phyloP scores from a whole-genome alignment of 202 grass and related monocot species.

The Carex sylvatica region DNA sequence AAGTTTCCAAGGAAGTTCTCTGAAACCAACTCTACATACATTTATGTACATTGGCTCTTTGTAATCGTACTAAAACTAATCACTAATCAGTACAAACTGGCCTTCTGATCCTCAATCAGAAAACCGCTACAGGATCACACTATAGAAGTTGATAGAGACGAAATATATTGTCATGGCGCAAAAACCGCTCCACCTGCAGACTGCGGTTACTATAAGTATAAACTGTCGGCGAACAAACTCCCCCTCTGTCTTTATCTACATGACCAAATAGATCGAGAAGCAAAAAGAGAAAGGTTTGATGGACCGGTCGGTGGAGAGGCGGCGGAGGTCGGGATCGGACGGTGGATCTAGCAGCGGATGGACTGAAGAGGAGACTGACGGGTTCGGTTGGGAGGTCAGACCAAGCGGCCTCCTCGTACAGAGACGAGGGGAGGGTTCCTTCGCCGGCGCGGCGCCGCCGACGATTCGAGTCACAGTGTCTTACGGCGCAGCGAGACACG shows the following conservation, averaged over 20 bases:
- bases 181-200: background rate
- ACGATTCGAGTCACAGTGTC: constrained; percentile 63
- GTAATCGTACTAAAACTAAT: no score
- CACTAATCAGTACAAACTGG: background rate
- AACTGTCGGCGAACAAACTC: constrained; percentile 32
- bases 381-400: constrained; percentile 63
- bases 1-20: background rate
- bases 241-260: constrained; percentile 3
- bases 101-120: background rate
- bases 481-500: constrained; percentile 46
- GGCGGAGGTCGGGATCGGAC: constrained; percentile 74
- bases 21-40: background rate
- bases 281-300: background rate
- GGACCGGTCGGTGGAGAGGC: constrained; percentile 32
- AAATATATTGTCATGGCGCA: background rate
- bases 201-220: constrained; percentile 22
- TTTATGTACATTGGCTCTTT: background rate
- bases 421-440: constrained; percentile 39
- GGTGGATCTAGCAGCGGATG: constrained; percentile 84
- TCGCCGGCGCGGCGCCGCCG: constrained; percentile 26
- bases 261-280: constrained; percentile 19
- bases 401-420: constrained; percentile 89
- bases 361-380: constrained; percentile 51
- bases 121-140: background rate
- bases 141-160: background rate